Percentiles rank a stretch among this genome's conserved stretches.
Evolutionary conservation across 371 early-diverging fungal genomes (phyloP).

Genomic region (Coemansia sp.): DNA sequence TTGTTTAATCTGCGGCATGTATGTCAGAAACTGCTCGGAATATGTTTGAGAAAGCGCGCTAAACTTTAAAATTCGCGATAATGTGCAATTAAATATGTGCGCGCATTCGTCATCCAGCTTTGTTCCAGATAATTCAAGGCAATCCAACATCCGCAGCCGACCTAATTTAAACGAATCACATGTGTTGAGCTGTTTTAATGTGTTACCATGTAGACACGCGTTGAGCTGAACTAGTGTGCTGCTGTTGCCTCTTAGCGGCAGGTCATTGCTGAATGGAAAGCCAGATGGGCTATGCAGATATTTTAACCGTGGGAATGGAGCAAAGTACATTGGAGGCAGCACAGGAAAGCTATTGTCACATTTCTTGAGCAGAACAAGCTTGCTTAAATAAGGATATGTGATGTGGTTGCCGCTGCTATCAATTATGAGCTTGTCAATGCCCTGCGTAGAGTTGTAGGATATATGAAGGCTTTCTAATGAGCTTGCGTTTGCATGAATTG

Average conservation of each 20-base stretch:
- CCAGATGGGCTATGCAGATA: not conserved
- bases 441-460: not conserved
- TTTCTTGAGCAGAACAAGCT: not conserved
- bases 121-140: not conserved
- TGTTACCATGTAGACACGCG: not conserved
- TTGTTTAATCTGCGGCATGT: not conserved
- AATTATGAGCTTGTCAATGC: not conserved
- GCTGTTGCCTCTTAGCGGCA: constrained; percentile 10
- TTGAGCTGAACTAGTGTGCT: not conserved
- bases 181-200: not conserved
- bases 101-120: not conserved
- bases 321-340: not conserved
- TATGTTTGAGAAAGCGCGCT: not conserved
- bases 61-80: not conserved
- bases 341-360: not conserved
- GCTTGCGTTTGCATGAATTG: not conserved
- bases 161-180: not conserved
- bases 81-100: not conserved
- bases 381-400: not conserved
- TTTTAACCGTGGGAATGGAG: constrained; percentile 5
- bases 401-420: not conserved
- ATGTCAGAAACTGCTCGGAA: not conserved
- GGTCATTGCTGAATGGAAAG: constrained; percentile 7
- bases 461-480: not conserved
- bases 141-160: not conserved